Base-by-base conservation (phyloP, 371 early-diverging fungal genomes). In the Apophysomyces sp. region DNA sequence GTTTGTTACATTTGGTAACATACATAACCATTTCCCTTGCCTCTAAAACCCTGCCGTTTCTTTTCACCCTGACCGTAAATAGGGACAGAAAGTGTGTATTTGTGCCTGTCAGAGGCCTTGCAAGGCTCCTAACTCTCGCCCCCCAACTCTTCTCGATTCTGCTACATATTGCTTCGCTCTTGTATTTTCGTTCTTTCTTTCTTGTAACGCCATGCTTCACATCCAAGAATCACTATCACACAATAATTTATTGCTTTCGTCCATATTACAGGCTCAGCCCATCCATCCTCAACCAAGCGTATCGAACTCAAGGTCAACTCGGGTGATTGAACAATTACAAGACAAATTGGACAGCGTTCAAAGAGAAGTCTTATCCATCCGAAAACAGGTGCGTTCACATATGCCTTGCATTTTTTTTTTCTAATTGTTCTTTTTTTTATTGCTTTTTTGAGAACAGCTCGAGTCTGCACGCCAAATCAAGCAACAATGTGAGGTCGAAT, bases 301-400 rank as follows among this genome's bases (percentile, higher is more conserved):
- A 29, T 71, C 71, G 28, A 65, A 49, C 11, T 68, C 74, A 7
- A 41, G 80, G 55, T 69, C 77, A 24, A 72, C 65, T 11, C 71
- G 72, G 34, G 77, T 75, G 2, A 63, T 76, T 57, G 81, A 77
- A 49, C 77, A 80, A 52, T 57, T 75, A 2, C 68, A 60, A 36
- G 60, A 61, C 44, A 75, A 59, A 37, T 57, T 67, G 18, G 71
- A 73, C 6, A 49, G 40, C 4, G 55, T 76, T 24, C 69, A 75
- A 37, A 70, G 66, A 44, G 77, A 80, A 31, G 52, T 77, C 1
- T 57, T 54, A 8, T 36, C 63, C 9, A 70, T 65, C 28, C 67
- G 63, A 26, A 26, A 61, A 26, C 76, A 80, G 70, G 80, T 80
- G 73, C 54, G 31, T 34, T 7, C 12, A n/a, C 16, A 15, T 12